Evolutionary conservation across 1,284 basidiomycete genomes (phyloP), one percentile per base, ranked within the genome.

Genomic region (Neonothopanus nambi): DNA sequence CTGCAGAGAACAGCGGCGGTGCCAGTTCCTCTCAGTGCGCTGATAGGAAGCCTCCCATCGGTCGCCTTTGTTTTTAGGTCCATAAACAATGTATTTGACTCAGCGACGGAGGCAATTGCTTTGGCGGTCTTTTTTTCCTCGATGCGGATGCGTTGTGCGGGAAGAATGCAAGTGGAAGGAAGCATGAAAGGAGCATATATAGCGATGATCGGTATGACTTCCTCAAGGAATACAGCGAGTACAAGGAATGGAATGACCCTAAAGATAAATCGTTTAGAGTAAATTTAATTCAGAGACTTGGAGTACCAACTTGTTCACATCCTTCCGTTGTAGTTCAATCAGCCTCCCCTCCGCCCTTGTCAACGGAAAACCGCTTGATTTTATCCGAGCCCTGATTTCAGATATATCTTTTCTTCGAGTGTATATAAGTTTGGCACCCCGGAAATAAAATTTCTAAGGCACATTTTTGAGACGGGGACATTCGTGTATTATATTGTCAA

Each of bases 81-180:
- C 59, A 64, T 52, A 54, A 71, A 71, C 63, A 73, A 26, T 48
- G 60, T 40, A 59, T 68, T 54, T 67, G 78, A 64, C 57, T 62
- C 67, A 20, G 57, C 41, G 9, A 66, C 65, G 55, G 61, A 73
- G 37, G 61, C 66, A 46, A 65, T 54, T 18, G 70, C 75, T 55
- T 81, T 82, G 54, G 79, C 75, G n/a, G 78, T 77, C 40, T 79
- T 77, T 66, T 85, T 84, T 26, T 73, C 68, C 44, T 81, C 77
- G 44, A 93, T 92, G 41, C 89, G 82, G 36, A 81, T 79, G 38
- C 80, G 80, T 71, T 95, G 92, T 23, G 86, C 86, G 0, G 92
- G 90, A n/a, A 95, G 77, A 54, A 94, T 79, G 64, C 91, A 93
- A 2, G 92, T 94, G 3, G 91, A 93, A 1, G 92, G 92, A 28